Evolutionary conservation across 2,329 filamentous ascomycete genomes (phyloP).

Genomic region (Septoria petroselini): DNA sequence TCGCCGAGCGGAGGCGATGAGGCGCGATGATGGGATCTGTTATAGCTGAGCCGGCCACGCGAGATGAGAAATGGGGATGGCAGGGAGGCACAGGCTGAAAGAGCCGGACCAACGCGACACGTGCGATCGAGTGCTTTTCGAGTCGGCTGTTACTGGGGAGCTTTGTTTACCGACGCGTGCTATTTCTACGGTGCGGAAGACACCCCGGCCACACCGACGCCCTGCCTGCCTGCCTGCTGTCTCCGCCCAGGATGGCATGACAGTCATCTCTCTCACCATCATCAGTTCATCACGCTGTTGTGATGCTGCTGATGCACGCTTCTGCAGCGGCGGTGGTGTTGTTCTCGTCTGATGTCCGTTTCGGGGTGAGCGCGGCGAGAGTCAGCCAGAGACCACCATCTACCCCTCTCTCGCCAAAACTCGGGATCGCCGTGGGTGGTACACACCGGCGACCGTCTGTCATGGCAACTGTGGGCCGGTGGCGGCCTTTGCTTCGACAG

Average conservation of each 20-base stretch:
- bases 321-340: not conserved
- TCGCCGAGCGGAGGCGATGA: constrained; percentile 5
- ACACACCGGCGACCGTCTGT: no score
- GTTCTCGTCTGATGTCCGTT: constrained; percentile 8
- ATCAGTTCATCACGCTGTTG: no score
- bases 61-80: constrained; percentile 7
- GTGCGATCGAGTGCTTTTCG: not conserved
- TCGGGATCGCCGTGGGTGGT: no score
- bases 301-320: no score
- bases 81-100: not conserved
- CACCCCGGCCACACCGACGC: not conserved
- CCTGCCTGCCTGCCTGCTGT: not conserved
- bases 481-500: no score
- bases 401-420: not conserved
- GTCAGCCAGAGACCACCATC: not conserved
- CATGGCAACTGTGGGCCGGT: constrained; percentile 3
- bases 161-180: no score
- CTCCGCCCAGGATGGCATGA: not conserved
- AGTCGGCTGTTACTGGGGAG: no score
- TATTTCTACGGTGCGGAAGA: no score
- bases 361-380: constrained; percentile 2
- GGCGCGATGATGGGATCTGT: not conserved
- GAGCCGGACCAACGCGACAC: constrained; percentile 2
- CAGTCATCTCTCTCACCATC: not conserved
- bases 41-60: constrained; percentile 4